A percentile compares a stretch with the other conserved stretches of the same genome.
Evolutionary conservation across 108 stramenopile species (phyloP).

Genomic region (Cyclotella choctawhatcheeana): DNA sequence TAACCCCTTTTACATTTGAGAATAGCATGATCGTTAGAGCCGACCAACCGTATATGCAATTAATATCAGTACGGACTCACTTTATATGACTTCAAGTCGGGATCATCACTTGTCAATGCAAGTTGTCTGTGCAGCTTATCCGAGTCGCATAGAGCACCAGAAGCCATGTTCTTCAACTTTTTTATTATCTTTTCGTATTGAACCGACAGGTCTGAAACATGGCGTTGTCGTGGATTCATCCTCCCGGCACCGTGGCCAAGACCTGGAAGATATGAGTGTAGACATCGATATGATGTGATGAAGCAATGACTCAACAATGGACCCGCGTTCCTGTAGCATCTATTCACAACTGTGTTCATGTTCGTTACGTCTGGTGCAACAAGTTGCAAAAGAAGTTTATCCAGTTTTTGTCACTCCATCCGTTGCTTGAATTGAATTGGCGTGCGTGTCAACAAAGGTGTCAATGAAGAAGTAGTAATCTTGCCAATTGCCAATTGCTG

Average conservation of each 20-base stretch:
- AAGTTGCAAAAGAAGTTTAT: too few species aligned
- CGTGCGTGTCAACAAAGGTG: too few species aligned
- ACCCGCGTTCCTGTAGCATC: not conserved
- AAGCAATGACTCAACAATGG: not conserved
- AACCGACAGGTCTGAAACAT: conserved; percentile 7
- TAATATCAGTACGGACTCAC: too few species aligned
- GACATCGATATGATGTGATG: not conserved
- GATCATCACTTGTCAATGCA: conserved; percentile 24
- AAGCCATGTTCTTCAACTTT: conserved; percentile 14
- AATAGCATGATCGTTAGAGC: too few species aligned
- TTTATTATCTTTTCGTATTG: conserved; percentile 22
- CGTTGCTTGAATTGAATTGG: too few species aligned
- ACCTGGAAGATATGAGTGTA: conserved; percentile 12
- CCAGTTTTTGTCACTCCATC: too few species aligned
- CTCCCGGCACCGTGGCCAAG: conserved; percentile 13
- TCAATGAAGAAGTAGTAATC: too few species aligned
- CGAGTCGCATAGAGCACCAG: conserved; percentile 42
- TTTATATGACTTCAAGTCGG: conserved; percentile 19
- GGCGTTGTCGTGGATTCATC: not conserved
- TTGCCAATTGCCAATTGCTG: too few species aligned
- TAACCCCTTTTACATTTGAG: too few species aligned
- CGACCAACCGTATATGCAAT: too few species aligned
- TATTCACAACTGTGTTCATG: not conserved
- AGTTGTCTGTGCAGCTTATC: conserved; percentile 28
- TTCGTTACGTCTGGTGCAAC: too few species aligned